Evolutionary conservation across 805 yeast genomes (phyloP), one percentile per base, ranked within the genome.

Genomic region (Kodamaea restingae): DNA sequence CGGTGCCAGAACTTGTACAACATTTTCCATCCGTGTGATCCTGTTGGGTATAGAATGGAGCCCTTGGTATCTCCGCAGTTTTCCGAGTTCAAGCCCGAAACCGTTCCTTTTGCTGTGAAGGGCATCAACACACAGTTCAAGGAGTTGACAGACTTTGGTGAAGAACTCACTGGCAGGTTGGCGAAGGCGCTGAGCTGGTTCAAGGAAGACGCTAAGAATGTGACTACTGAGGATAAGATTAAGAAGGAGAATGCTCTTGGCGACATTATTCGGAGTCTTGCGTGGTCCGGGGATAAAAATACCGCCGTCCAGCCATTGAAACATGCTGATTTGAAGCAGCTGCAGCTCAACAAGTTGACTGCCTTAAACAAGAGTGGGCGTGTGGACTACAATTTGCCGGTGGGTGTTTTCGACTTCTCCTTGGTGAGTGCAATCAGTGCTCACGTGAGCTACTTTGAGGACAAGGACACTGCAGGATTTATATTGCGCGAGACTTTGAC

Each of bases 1-100:
- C 72, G 71, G 22, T 81, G 84, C 46, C 61, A 68, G 2, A 84
- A 84, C 51, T 58, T 84, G 31, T 93, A 84, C 63, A 91, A 91
- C 54, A 63, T 93, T 4, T 88, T 84, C 63, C 95, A 91, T 50
- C 86, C 91, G 0, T 82, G 95, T 47, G 98, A 91, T 55, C 96
- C 97, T 0, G 81, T 93, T 29, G 90, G 91, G 0, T 88, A 90
- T 52, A 68, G 98, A 40, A 62, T 90, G 42, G 98, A 91, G 58
- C 98, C 98, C 1, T 63, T 91, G 41, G 73, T 90, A 4, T 61
- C 67, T 43, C 67, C 71, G 15, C 60, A 54, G 43, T 68, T 81
- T 46, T 63, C 78, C 0, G 55, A 65, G 7, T 60, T 71, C 40
- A 68, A 71, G 45, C 85, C 91, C 0, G 77, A 69, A 39, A 61